Evolutionary conservation across 768 basidiomycete genomes (phyloP).

Genomic region (Psilocybe cyanescens): DNA sequence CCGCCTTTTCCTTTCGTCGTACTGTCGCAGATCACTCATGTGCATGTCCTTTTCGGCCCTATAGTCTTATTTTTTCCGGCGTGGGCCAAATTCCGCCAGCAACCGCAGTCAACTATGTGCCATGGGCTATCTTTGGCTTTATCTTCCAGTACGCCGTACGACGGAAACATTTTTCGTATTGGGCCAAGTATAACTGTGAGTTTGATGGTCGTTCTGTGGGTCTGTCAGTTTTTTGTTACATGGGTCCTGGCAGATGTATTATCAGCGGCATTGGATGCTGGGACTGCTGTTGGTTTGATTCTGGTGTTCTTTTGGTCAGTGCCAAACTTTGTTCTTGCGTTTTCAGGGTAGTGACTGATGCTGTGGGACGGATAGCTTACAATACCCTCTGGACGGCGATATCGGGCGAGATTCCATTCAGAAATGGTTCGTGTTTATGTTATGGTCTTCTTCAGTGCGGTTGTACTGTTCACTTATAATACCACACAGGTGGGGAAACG

Average conservation of each 20-base stretch:
- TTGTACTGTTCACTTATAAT: neutral
- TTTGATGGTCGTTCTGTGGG: neutral
- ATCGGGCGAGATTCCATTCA: slow-evolving; percentile 41
- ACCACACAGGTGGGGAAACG: slow-evolving; percentile 42
- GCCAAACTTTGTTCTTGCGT: neutral
- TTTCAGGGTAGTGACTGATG: neutral
- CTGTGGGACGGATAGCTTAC: slow-evolving; percentile 32
- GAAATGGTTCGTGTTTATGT: slow-evolving; percentile 31
- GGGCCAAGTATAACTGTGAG: slow-evolving; percentile 81
- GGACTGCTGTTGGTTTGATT: slow-evolving; percentile 67
- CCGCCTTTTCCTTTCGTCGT: neutral
- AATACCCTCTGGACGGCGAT: slow-evolving; percentile 46
- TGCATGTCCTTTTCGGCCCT: neutral
- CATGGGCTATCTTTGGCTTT: slow-evolving; percentile 77
- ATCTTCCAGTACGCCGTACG: slow-evolving; percentile 78
- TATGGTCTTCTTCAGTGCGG: neutral
- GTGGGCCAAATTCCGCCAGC: slow-evolving; percentile 77
- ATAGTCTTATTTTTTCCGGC: slow-evolving; percentile 71
- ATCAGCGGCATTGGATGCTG: slow-evolving; percentile 77
- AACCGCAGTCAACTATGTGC: slow-evolving; percentile 83
- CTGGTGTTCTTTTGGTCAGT: slow-evolving; percentile 72
- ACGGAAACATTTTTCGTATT: slow-evolving; percentile 68
- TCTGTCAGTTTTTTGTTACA: neutral
- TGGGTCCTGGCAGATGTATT: slow-evolving; percentile 54
- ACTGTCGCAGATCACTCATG: neutral